phyloP scores from a whole-genome alignment of 106 monocot genomes.

The Alisma plantagoaquatica region DNA sequence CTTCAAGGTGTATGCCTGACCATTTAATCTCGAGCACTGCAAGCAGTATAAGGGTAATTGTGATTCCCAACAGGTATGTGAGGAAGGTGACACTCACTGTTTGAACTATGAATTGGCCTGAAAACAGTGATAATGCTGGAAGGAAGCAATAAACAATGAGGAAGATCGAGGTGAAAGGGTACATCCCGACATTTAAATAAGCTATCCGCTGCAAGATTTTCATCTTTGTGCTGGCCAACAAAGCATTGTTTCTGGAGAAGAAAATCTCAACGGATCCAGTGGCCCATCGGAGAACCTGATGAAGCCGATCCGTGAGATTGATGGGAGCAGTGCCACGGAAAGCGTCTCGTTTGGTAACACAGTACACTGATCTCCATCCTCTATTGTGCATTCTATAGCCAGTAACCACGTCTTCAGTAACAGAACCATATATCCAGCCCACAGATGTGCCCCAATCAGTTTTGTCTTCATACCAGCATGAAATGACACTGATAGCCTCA shows the following conservation, averaged over 20 bases:
- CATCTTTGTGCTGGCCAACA: slow-evolving; percentile 64
- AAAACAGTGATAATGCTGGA: slow-evolving; percentile 72
- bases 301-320: slow-evolving; percentile 82
- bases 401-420: slow-evolving; percentile 89
- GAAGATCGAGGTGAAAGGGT: slow-evolving; percentile 83
- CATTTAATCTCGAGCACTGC: slow-evolving; percentile 68
- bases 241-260: slow-evolving; percentile 80
- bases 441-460: slow-evolving; percentile 72
- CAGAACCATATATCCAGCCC: slow-evolving; percentile 84
- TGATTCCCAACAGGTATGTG: slow-evolving; percentile 49
- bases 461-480: slow-evolving; percentile 93
- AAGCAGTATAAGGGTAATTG: slow-evolving; percentile 38
- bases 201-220: slow-evolving; percentile 56
- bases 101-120: slow-evolving; percentile 80
- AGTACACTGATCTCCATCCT: slow-evolving; percentile 78
- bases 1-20: slow-evolving; percentile 71
- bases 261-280: slow-evolving; percentile 90
- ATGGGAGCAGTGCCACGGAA: slow-evolving; percentile 90
- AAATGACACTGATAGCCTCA: slow-evolving; percentile 70
- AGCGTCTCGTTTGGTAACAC: slow-evolving; percentile 81
- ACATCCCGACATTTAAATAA: slow-evolving; percentile 86
- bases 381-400: slow-evolving; percentile 82
- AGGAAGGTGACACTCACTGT: slow-evolving; percentile 64
- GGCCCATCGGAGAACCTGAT: slow-evolving; percentile 89
- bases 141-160: slow-evolving; percentile 86